Percentiles rank a stretch among this genome's conserved stretches.
Evolutionary conservation across 306 rosid species (phyloP).

Genomic region (Pyrus pyrifolia): DNA sequence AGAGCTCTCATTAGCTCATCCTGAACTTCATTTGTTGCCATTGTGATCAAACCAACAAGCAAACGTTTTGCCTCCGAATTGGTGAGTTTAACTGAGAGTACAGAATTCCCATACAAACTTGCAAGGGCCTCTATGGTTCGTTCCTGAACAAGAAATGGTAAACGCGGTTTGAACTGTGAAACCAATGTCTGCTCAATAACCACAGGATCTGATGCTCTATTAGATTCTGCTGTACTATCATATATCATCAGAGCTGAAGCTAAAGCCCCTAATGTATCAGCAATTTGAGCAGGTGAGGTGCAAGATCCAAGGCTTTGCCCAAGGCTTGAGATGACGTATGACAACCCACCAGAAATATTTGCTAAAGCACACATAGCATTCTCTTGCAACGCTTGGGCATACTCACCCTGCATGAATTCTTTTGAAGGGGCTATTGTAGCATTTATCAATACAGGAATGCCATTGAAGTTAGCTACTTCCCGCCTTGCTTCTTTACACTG

Average conservation of each 20-base stretch:
- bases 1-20: slow-evolving; percentile 86
- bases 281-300: slow-evolving; percentile 75
- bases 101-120: slow-evolving; percentile 79
- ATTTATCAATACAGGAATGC: slow-evolving; percentile 91
- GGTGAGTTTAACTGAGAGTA: slow-evolving; percentile 64
- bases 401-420: slow-evolving; percentile 98
- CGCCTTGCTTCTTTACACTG: slow-evolving; percentile 92
- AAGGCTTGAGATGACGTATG: slow-evolving; percentile 89
- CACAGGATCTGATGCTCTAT: slow-evolving; percentile 76
- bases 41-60: slow-evolving; percentile 96
- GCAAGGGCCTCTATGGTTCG: slow-evolving; percentile 96
- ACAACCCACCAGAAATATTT: slow-evolving; percentile 96
- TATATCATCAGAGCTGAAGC: slow-evolving; percentile 99
- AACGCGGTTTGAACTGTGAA: slow-evolving; percentile 64
- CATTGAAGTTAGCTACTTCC: slow-evolving; percentile 81
- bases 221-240: slow-evolving; percentile 75
- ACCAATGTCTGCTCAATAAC: slow-evolving; percentile 77
- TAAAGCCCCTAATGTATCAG: slow-evolving; percentile 93
- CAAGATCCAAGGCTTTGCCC: slow-evolving; percentile 99
- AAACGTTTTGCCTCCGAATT: slow-evolving; percentile 84
- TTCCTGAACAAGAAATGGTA: slow-evolving; percentile 87
- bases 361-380: slow-evolving; percentile 99
- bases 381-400: slow-evolving; percentile 96
- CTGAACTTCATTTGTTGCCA: slow-evolving; percentile 88
- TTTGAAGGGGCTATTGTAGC: slow-evolving; percentile 99